phyloP scores from a whole-genome alignment of 1,284 basidiomycete genomes.

The Flammula alnicola region DNA sequence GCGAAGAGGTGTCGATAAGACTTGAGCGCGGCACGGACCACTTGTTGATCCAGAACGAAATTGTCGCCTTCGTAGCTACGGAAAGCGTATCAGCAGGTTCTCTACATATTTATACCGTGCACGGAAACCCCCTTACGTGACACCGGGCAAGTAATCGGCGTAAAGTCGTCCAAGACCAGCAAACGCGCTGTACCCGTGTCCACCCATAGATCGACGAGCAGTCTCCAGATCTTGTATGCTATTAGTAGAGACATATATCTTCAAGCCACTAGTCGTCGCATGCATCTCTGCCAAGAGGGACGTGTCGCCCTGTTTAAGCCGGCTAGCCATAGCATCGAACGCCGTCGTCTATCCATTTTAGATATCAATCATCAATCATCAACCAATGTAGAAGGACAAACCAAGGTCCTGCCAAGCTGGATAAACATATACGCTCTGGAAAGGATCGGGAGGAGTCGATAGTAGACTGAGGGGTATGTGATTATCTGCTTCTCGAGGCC shows the following conservation, averaged over 20 bases:
- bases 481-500: conserved; percentile 72
- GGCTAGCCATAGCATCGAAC: conserved; percentile 53
- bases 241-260: conserved; percentile 61
- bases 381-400: neutral
- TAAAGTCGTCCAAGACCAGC: conserved; percentile 70
- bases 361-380: neutral
- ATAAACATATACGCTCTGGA: conserved; percentile 77
- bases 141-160: conserved; percentile 66
- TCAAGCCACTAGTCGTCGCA: conserved; percentile 72
- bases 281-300: conserved; percentile 73
- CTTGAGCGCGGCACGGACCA: conserved; percentile 72
- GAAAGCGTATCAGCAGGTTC: neutral
- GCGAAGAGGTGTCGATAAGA: conserved; percentile 45
- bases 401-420: conserved; percentile 64
- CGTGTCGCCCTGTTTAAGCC: conserved; percentile 60
- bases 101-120: too few relatives aligned
- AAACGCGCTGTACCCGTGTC: conserved; percentile 78
- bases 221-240: conserved; percentile 67
- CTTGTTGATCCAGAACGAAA: conserved; percentile 75
- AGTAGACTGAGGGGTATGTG: conserved; percentile 70
- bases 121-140: too few relatives aligned
- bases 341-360: conserved; percentile 42
- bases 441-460: conserved; percentile 72
- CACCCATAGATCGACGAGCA: conserved; percentile 74
- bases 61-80: conserved; percentile 78